Base-by-base conservation (phyloP, 306 rosid species). In the Cajanus cajan region DNA sequence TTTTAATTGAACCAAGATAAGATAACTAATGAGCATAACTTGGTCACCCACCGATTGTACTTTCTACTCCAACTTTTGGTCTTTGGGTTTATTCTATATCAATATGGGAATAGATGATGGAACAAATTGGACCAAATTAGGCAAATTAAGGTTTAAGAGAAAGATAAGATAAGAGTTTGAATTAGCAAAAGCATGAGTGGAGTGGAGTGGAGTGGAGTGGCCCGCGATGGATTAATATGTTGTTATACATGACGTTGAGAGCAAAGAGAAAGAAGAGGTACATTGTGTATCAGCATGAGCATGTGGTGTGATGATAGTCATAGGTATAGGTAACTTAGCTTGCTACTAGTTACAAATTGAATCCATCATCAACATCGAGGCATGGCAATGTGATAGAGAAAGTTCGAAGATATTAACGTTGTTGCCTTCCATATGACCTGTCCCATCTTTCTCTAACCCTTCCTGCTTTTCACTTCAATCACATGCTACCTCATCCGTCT, bases 321-420 rank as follows among this genome's bases (percentile, higher is more conserved):
- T 8, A 62, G 28, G 31, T 0, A 28, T 47, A 78, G 47, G 59
- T 79, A 22, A 68, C 55, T 55, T 11, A 37, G 25, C 11, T 21
- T 39, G 15, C 18, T 34, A 40, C 18, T 55, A 1, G 19, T 68
- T 45, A 7, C 43, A 11, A 68, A 47, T 65, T 75, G 25, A 33
- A 28, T 45, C 33, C 1, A 14, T 63, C 73, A 57, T 57, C 77
- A 81, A 68, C 34, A 73, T 51, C 83, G 78, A 83, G 72, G 74
- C 78, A 68, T 3, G 54, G 31, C 37, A 78, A 64, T 77, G 82
- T 61, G 78, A 78, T 68, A 24, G 67, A 76, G 83, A 87, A 48
- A 73, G 59, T 85, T 85, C 82, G 85, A 82, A 85, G 77, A 77
- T 69, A 68, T 85, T 87, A 85, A 87, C 85, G 84, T 85, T 80